Percentiles rank a stretch among this genome's conserved stretches.
These are phyloP conservation scores for Phytophthora kernoviae DNA, from an alignment of 352 stramenopile genomes.

Conservation along the genomic window DNA sequence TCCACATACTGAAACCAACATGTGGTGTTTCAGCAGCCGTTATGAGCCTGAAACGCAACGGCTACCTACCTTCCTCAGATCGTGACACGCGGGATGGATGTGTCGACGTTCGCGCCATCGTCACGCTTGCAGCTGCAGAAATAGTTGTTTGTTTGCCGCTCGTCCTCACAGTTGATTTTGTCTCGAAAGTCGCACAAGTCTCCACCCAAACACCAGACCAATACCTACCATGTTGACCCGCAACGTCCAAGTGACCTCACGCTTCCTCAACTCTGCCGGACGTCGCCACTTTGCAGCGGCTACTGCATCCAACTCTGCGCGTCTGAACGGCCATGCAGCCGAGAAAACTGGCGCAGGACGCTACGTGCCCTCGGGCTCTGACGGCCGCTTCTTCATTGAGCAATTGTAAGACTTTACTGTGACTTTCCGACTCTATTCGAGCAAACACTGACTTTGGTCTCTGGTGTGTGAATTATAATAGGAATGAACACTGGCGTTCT, in stretches of 20 bases:
- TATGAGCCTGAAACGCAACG: conserved; percentile 3
- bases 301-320: conserved; percentile 26
- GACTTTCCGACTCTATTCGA: background rate
- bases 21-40: conserved; percentile 2
- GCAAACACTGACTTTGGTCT: too few relatives aligned
- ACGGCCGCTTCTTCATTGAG: conserved; percentile 76
- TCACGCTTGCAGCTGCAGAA: conserved; percentile 21
- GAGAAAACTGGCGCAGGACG: conserved; percentile 37
- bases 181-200: conserved; percentile 9
- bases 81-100: conserved; percentile 5
- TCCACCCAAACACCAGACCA: background rate
- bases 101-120: conserved; percentile 9
- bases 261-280: conserved; percentile 23
- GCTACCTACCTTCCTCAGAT: conserved; percentile 7
- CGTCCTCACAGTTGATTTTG: conserved; percentile 19
- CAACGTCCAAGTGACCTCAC: conserved; percentile 23
- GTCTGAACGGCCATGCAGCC: conserved; percentile 26
- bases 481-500: conserved; percentile 75
- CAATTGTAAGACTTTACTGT: conserved; percentile 47
- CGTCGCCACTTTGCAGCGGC: conserved; percentile 54
- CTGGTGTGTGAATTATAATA: conserved; percentile 8
- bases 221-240: conserved; percentile 40
- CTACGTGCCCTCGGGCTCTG: conserved; percentile 62
- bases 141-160: background rate
- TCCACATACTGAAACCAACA: conserved; percentile 4